Base-by-base conservation (phyloP, 768 basidiomycete species). In the Trametes coccinea region DNA sequence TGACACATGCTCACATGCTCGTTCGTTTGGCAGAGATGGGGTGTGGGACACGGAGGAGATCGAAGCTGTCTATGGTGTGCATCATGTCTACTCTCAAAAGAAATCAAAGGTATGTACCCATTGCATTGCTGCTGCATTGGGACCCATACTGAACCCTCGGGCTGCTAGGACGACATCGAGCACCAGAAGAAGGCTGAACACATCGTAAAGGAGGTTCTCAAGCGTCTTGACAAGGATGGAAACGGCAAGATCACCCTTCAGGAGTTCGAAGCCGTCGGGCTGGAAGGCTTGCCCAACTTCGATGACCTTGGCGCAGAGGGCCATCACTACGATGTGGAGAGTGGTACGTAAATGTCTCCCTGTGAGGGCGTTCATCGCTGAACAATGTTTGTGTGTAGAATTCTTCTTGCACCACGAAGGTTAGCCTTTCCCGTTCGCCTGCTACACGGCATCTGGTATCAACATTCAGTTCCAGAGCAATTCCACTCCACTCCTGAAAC, bases 401-500 rank as follows among this genome's bases (percentile, higher is more conserved):
- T 95, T 95, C 78, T 95, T 95, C 83, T 80, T 95, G 50, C 95
- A 98, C 70, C 97, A 99, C 75, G 97, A 99, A 85, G 95, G 94
- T 89, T 34, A 53, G 60, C 22, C 5, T 14, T 16, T 17, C 22
- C 44, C 50, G 59, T 27, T 37, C 53, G 27, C 31, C 29, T 22
- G 16, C 31, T 27, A 31, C 54, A 22, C 52, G 51, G 10, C 22
- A 48, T 58, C 49, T n/a, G n/a, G 14, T 14, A 16, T 17, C 49
- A 29, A 40, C 1, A 43, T 5, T 8, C 9, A 14, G 9, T 13
- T 27, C 13, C 68, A 93, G 92, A 98, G 77, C 77, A 92, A 75
- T 97, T 82, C 80, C 97, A 99, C 76, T 89, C 87, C 31, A 98
- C 96, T 39, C 95, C 95, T 0, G 97, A 98, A 72, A 98, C 96